These are phyloP conservation scores for Verticillium dahliae DNA, from an alignment of 2,329 filamentous ascomycete genomes.

Conservation along the genomic window DNA sequence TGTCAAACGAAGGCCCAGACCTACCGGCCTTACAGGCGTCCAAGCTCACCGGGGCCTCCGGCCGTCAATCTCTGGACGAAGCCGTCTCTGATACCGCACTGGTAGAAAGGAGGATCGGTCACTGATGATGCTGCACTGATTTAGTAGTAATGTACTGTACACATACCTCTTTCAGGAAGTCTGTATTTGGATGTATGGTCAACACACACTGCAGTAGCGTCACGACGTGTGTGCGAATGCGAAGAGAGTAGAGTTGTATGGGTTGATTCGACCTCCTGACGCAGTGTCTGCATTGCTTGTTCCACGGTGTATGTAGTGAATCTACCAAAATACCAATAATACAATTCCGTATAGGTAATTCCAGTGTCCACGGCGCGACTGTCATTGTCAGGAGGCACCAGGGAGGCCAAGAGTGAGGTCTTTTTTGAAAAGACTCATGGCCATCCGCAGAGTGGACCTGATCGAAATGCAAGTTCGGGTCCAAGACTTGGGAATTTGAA, in stretches of 20 bases:
- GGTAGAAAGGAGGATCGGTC: background rate
- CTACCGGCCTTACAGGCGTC: background rate
- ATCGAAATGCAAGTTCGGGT: background rate
- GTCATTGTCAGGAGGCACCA: background rate
- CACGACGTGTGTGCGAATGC: no score
- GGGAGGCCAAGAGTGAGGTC: background rate
- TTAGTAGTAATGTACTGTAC: background rate
- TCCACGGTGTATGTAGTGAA: no score
- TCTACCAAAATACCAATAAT: no score
- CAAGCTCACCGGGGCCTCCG: background rate
- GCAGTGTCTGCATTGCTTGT: no score
- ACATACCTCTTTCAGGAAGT: no score
- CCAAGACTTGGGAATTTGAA: background rate
- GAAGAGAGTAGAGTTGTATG: no score
- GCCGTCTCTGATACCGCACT: background rate
- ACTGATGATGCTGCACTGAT: background rate
- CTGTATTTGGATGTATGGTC: no score
- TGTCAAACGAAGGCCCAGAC: background rate
- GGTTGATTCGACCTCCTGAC: no score
- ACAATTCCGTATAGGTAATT: no score
- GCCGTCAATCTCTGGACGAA: background rate
- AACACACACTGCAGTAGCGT: no score
- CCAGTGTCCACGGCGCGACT: no score
- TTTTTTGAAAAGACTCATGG: background rate
- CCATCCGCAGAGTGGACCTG: background rate